These are phyloP conservation scores for Erucastrum elatum DNA, from an alignment of 345 rosid genomes.

Conservation along the genomic window DNA sequence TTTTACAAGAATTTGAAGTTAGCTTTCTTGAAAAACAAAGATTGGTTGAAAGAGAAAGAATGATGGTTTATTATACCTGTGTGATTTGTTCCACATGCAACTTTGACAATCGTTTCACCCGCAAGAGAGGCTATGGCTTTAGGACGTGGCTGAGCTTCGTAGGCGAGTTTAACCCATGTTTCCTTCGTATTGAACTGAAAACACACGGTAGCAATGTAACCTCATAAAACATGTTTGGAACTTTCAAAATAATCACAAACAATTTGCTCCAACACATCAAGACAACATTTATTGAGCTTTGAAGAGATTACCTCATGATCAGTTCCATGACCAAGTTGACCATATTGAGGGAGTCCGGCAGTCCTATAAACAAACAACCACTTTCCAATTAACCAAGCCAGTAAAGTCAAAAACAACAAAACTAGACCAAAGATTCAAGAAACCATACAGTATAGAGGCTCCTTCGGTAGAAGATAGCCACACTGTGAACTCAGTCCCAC, in stretches of 20 bases:
- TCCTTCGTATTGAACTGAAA: conserved; percentile 88
- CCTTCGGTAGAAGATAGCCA: conserved; percentile 91
- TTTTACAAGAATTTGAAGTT: conserved; percentile 1
- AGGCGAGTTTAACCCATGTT: conserved; percentile 84
- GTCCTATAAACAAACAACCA: conserved; percentile 57
- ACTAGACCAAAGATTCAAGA: conserved; percentile 39
- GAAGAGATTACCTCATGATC: conserved; percentile 73
- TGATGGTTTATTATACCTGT: conserved; percentile 59
- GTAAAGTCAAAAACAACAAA: conserved; percentile 2
- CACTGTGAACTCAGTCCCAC: conserved; percentile 92
- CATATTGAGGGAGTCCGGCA: conserved; percentile 98
- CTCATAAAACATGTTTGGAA: background rate
- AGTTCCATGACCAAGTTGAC: conserved; percentile 99
- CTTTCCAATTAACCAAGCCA: conserved; percentile 18
- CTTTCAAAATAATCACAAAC: too few relatives aligned
- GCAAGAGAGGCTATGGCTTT: conserved; percentile 73
- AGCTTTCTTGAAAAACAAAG: background rate
- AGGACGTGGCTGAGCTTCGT: too few relatives aligned
- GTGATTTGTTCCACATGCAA: conserved; percentile 95
- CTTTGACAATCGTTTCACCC: conserved; percentile 84
- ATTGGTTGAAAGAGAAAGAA: background rate
- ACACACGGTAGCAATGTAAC: background rate
- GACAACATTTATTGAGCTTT: too few relatives aligned
- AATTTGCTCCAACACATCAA: too few relatives aligned
- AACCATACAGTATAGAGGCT: conserved; percentile 90